Evolutionary conservation across 208 protist species (phyloP), one percentile per base, ranked within the genome.

Genomic region (Naegleria lovaniensis): DNA sequence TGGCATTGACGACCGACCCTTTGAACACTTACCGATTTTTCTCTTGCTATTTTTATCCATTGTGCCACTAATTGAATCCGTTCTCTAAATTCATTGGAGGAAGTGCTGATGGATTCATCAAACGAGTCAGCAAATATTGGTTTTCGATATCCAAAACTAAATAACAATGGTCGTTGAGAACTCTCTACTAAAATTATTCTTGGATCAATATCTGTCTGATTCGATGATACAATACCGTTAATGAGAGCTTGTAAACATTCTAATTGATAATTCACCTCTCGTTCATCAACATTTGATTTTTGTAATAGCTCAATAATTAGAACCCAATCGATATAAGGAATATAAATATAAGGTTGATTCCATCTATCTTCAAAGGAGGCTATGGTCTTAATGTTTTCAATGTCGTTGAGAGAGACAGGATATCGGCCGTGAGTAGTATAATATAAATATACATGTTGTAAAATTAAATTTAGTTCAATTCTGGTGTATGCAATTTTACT

Each of bases 381-480:
- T 22, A 40, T 33, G 7, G 11, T 19, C 33, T 84, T 84, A 22
- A 84, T 39, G 15, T 84, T 33, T 41, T 84, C 76, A 41, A 84
- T 33, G 33, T 84, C 76, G 39, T 33, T 41, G 3, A 84, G 39
- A 38, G 16, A 16, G 11, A 40, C 39, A 38, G 76, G 76, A 40
- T 84, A 84, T 84, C 33, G 16, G 0, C 29, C 29, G 15, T 33
- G 15, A 22, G 16, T 19, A 16, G 29, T 84, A 40, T 84, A 84
- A 40, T 84, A 84, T 33, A 84, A 84, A 41, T 40, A 33, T 0
- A 84, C 33, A 41, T 33, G 38, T 40, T 84, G 76, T 40, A 84
- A 38, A 16, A 84, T 84, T 84, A 41, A 40, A 84, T 84, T 84
- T 41, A 84, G 29, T 84, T 84, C 76, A 16, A 84, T 84, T 84